Evolutionary conservation across 768 basidiomycete species (phyloP), one percentile per base, ranked within the genome.

Genomic region (Pholiota molesta): DNA sequence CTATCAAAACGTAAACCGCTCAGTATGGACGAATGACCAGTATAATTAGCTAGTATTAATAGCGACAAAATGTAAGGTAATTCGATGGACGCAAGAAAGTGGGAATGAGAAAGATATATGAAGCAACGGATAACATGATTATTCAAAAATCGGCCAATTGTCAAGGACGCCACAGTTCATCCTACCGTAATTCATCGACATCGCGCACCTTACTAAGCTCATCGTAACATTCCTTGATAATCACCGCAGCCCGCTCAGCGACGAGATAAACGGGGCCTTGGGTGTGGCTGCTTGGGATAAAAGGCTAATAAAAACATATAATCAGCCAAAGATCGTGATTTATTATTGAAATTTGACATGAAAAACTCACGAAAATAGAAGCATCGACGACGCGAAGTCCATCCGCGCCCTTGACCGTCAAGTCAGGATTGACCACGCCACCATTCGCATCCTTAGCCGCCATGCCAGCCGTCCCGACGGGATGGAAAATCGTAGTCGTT

Each of bases 361-460:
- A 11, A 8, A 55, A n/a, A 55, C 53, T 35, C 33, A 55, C 53
- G 35, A 55, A 55, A 29, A 55, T 40, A 39, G 53, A 55, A 5
- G 53, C 53, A 26, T 55, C 53, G 19, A 55, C 53, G 31, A 55
- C 16, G 10, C 53, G 53, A 21, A 55, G 35, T 6, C 53, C 53
- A 28, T 55, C 53, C 2, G 28, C 33, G 33, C 53, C 53, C 26
- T 55, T 55, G 6, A 55, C 35, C 13, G 53, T 55, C 11, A 69
- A 52, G 45, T 51, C 52, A 9, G 75, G 69, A 56, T 75, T 69
- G 1, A 76, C 70, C 4, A 76, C 76, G 7, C 75, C 76, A 16
- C 17, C 56, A 5, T 44, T 45, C 1, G 67, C 64, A 16, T 59
- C 53, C 31, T 40, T 47, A 0, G 71, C 55, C 2, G 73, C 67